Conservation (phyloP, 2,329 filamentous ascomycete species). For the Colletotrichum neosansevieriae region DNA sequence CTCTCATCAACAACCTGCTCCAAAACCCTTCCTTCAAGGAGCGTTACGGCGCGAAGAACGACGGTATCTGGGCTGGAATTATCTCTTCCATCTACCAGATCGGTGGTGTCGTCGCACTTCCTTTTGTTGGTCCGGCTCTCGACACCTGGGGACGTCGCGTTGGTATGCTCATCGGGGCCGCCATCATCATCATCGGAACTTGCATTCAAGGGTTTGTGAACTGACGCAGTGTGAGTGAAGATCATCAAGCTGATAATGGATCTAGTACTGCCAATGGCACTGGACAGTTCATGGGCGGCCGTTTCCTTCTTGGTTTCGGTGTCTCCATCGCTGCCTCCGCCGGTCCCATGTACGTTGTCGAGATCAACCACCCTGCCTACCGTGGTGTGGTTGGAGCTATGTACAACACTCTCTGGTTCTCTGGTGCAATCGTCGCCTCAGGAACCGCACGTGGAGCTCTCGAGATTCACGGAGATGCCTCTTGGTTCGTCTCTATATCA, state of each 20-base stretch:
- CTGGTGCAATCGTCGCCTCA: constrained; percentile 63
- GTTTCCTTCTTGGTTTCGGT: constrained; percentile 72
- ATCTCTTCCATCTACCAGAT: constrained; percentile 66
- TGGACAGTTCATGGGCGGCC: constrained; percentile 64
- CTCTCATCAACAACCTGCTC: constrained; percentile 61
- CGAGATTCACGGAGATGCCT: constrained; percentile 51
- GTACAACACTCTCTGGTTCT: constrained; percentile 61
- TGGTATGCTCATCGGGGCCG: constrained; percentile 59
- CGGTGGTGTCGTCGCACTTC: constrained; percentile 60
- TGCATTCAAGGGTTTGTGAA: constrained; percentile 53
- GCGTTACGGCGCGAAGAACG: constrained; percentile 55
- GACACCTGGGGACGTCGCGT: constrained; percentile 61
- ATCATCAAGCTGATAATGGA: too few species aligned
- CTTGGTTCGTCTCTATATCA: constrained; percentile 51
- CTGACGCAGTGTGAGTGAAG: too few species aligned
- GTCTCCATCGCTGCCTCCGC: constrained; percentile 60
- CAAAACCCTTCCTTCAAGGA: constrained; percentile 56
- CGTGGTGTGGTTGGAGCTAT: constrained; percentile 56
- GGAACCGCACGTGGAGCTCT: constrained; percentile 60
- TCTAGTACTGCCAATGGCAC: constrained; percentile 48
- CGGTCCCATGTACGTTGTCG: constrained; percentile 61
- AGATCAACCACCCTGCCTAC: constrained; percentile 60
- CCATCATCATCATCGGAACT: constrained; percentile 57
- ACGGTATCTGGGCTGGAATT: constrained; percentile 61
- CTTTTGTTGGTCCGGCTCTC: constrained; percentile 59